phyloP scores from a whole-genome alignment of 768 basidiomycete genomes.

The Macrocybe gigantea region DNA sequence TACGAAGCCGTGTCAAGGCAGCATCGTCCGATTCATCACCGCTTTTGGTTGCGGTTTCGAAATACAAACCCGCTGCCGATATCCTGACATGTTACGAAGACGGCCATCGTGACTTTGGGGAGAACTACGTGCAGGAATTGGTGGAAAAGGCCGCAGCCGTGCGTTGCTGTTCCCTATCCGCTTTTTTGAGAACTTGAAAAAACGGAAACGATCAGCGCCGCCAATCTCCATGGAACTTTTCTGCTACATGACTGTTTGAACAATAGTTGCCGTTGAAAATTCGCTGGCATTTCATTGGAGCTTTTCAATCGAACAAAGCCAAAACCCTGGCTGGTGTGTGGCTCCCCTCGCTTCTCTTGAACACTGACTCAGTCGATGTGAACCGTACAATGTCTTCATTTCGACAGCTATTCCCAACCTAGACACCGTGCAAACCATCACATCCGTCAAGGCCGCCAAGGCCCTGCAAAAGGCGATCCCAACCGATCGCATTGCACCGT shows the following conservation, averaged over 20 bases:
- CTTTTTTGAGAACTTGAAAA: background rate
- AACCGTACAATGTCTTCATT: background rate
- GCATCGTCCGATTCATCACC: constrained; percentile 19
- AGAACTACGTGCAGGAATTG: constrained; percentile 95
- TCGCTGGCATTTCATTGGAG: constrained; percentile 96
- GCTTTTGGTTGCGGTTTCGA: constrained; percentile 83
- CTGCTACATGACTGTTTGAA: constrained; percentile 1
- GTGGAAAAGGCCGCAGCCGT: constrained; percentile 79
- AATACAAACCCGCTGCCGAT: constrained; percentile 86
- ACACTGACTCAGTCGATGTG: background rate
- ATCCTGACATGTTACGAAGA: constrained; percentile 76
- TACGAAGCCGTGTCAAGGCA: constrained; percentile 40
- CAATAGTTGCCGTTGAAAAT: constrained; percentile 80
- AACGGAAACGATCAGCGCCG: background rate
- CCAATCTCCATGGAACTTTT: background rate
- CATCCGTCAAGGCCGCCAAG: constrained; percentile 74
- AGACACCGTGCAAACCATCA: constrained; percentile 79
- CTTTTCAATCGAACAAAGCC: constrained; percentile 89
- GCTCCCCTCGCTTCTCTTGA: background rate
- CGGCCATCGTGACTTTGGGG: constrained; percentile 90
- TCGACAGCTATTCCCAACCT: constrained; percentile 80
- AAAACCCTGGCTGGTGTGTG: constrained; percentile 77
- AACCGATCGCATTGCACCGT: constrained; percentile 43
- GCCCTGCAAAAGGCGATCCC: constrained; percentile 72
- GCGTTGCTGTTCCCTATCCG: constrained; percentile 7